Base-by-base conservation (phyloP, 2,329 filamentous ascomycete genomes). In the Curvularia verruculosa region DNA sequence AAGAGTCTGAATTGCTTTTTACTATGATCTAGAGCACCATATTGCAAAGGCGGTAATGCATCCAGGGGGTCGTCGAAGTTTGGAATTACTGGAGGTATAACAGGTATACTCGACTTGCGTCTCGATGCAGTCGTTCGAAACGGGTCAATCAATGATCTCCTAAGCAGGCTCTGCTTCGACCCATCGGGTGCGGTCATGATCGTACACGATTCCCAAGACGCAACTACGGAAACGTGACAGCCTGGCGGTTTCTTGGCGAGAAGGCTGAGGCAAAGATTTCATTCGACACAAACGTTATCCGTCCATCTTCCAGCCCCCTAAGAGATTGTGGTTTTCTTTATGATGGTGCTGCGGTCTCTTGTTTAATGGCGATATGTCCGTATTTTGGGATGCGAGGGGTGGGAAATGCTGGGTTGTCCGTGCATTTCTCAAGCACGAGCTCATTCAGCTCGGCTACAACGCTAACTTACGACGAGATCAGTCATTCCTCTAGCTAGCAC, bases 1-100 rank as follows among this genome's bases (percentile, higher is more conserved):
- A 61, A 5, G n/a, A 61, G 52, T 46, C 59, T 54, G 9, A 61
- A 39, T 3, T 28, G 49, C 41, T 59, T 61, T 23, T 44, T 52
- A 1, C 18, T 37, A 24, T 56, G 23, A 26, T 56, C 59, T 18
- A 61, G 36, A 36, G 50, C 18, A 18, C 26, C 44, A 47, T 61
- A 60, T 18, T 61, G 50, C 4, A 61, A 26, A 3, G 24, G 13
- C 1, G 55, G 48, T 15, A 56, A 23, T 0, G 29, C 15, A 5
- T 29, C 19, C 23, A 45, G 15, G 44, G 45, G 37, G 8, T 41
- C 34, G 15, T 51, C 41, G 24, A 34, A 21, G 12, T 21, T 10
- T 10, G 56, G 15, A 15, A 29, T 26, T 29, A 28, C 26, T 13
- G 48, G 28, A 13, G 45, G 36, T 1, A 41, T 45, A 21, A 18